phyloP scores from a whole-genome alignment of 1,284 basidiomycete genomes.

The Pulchroboletus neoregius region DNA sequence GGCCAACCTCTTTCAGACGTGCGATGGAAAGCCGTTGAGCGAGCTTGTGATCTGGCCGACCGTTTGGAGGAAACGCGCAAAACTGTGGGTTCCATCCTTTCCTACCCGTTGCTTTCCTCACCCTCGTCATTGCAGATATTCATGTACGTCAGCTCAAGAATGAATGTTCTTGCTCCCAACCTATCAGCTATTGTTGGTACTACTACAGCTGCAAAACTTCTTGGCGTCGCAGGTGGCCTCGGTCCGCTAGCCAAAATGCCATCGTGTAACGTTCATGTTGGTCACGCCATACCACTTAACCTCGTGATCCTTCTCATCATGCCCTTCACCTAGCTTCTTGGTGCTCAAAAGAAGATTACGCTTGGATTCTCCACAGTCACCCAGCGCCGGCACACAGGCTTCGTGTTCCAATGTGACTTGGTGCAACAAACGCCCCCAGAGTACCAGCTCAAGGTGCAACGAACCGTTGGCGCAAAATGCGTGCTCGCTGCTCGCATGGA shows the following conservation, averaged over 20 bases:
- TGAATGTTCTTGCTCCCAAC: slow-evolving; percentile 97
- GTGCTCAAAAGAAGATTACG: slow-evolving; percentile 87
- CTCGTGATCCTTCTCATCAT: slow-evolving; percentile 2
- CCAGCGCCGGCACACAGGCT: slow-evolving; percentile 92
- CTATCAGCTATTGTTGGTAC: slow-evolving; percentile 97
- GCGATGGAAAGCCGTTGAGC: slow-evolving; percentile 79
- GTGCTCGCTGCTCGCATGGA: slow-evolving; percentile 93
- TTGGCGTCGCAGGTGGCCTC: slow-evolving; percentile 95
- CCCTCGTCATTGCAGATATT: slow-evolving; percentile 64
- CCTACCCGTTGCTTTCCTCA: slow-evolving; percentile 6
- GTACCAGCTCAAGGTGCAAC: slow-evolving; percentile 87
- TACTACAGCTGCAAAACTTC: slow-evolving; percentile 94
- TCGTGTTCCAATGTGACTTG: slow-evolving; percentile 90
- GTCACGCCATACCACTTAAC: slow-evolving; percentile 25
- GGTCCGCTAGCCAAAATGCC: slow-evolving; percentile 92
- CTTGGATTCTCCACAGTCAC: slow-evolving; percentile 80
- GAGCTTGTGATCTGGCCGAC: slow-evolving; percentile 85
- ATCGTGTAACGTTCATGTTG: slow-evolving; percentile 89
- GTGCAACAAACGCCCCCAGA: slow-evolving; percentile 87
- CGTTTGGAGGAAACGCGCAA: slow-evolving; percentile 85
- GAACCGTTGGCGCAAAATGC: slow-evolving; percentile 91
- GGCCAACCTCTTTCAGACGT: slow-evolving; percentile 69
- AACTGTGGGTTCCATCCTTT: slow-evolving; percentile 49
- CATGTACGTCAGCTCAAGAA: slow-evolving; percentile 97
- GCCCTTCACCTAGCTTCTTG: slow-evolving; percentile 65